Base-by-base conservation (phyloP, 305 asterid species). In the Fraxinus dipetala region DNA sequence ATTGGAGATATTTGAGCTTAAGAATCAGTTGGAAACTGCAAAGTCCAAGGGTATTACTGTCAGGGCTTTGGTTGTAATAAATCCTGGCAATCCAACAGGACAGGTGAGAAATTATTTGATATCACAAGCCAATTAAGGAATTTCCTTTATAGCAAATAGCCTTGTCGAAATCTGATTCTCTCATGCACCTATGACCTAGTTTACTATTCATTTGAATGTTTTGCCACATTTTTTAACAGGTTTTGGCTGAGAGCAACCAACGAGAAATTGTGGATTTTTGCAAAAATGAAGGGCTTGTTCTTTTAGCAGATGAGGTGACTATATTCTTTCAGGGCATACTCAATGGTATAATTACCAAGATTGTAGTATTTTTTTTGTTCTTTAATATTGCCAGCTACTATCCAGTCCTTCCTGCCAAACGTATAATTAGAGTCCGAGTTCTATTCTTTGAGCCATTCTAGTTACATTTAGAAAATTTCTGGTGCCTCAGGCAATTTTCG, bases 31-130 rank as follows among this genome's bases (percentile, higher is more conserved):
- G 78, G 94, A 94, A 85, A 59, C 86, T 86, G 95, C 97, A 79
- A 94, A 84, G 87, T 89, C 97, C 0, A 89, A 91, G 85, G 97
- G 97, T 51, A 38, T 92, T 73, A 83, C 76, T 1, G 92, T 94
- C 51, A 85, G 94, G 90, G 97, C 98, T 45, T 89, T 94, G 90
- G 98, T 91, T 85, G 97, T 94, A 38, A 94, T 94, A 79, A 94
- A 94, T 87, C 98, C 98, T 24, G 97, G 97, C 78, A 94, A 94
- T 82, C 97, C 98, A 31, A 94, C 97, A 0, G 98, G 97, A 80
- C 97, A 94, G 95, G 98, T 94, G 85, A 79, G 79, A 67, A 1
- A 30, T 82, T 56, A 2, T 20, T 56, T 77, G 63, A 82, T 82
- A 69, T 75, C 45, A 69, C n/a, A 51, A 73, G 35, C 80, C 78